Evolutionary conservation across 176 grass and related monocot species (phyloP).

Genomic region (Ananas comosus): DNA sequence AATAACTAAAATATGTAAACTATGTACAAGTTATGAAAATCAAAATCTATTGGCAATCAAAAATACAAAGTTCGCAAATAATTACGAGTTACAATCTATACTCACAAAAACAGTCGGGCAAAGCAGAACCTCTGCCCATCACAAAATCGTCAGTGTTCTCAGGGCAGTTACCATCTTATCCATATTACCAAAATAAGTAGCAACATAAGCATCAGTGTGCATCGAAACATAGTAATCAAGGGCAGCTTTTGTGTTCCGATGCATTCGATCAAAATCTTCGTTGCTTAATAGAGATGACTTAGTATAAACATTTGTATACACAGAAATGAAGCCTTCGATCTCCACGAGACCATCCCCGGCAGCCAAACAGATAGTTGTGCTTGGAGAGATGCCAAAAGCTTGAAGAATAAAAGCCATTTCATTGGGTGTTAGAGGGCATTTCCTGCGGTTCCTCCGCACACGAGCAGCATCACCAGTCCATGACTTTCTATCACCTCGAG

Average conservation of each 20-base stretch:
- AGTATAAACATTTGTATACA: conserved; percentile 66
- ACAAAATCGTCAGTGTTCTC: conserved; percentile 85
- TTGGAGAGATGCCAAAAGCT: conserved; percentile 54
- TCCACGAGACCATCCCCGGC: conserved; percentile 90
- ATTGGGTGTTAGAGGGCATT: conserved; percentile 79
- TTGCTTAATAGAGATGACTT: conserved; percentile 59
- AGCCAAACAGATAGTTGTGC: conserved; percentile 73
- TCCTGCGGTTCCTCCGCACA: conserved; percentile 75
- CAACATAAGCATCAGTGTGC: conserved; percentile 58
- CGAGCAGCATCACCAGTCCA: conserved; percentile 55
- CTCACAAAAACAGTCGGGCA: conserved; percentile 85
- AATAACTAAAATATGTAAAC: too few relatives aligned
- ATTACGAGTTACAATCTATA: conserved; percentile 46
- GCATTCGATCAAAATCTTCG: conserved; percentile 84
- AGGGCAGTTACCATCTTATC: conserved; percentile 94
- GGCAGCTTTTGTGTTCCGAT: conserved; percentile 89
- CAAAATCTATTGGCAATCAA: not conserved
- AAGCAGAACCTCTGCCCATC: conserved; percentile 60
- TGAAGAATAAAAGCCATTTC: conserved; percentile 89
- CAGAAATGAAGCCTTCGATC: conserved; percentile 60
- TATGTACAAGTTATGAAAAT: too few relatives aligned
- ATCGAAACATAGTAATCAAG: conserved; percentile 96
- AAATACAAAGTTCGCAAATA: not conserved
- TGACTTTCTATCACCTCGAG: conserved; percentile 52
- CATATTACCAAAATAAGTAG: conserved; percentile 97